A percentile compares a stretch with the other conserved stretches of the same genome.
phyloP scores from a whole-genome alignment of 1,139 yeast species.

The Kodamaea sp. region DNA sequence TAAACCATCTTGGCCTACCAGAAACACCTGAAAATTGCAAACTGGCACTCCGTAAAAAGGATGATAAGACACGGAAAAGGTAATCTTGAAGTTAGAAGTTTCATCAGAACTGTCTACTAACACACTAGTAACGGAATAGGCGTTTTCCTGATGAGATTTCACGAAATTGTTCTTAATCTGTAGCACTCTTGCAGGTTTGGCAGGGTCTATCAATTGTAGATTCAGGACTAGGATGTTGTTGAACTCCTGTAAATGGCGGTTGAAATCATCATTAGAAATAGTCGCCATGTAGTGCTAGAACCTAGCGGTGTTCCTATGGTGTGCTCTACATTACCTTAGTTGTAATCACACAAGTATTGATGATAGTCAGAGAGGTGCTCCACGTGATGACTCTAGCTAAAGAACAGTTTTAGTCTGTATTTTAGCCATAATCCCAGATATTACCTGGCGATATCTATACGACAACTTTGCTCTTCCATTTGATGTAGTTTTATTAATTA shows the following conservation, averaged over 20 bases:
- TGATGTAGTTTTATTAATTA: no score
- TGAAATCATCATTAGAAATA: constrained; percentile 19
- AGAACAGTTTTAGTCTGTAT: no score
- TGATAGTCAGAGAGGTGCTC: no score
- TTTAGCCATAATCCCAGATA: no score
- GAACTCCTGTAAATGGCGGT: constrained; percentile 16
- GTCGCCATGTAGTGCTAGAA: no score
- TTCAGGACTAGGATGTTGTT: constrained; percentile 10
- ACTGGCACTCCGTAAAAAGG: constrained; percentile 36
- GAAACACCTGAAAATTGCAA: constrained; percentile 23
- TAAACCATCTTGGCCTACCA: not conserved
- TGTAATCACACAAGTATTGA: no score
- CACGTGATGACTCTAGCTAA: no score
- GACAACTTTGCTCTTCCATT: no score
- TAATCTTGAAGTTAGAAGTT: constrained; percentile 5
- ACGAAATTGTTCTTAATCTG: constrained; percentile 3
- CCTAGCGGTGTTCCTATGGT: no score
- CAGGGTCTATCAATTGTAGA: constrained; percentile 3
- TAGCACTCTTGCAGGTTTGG: not conserved
- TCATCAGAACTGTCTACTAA: not conserved
- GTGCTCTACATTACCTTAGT: no score
- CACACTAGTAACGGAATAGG: constrained; percentile 3
- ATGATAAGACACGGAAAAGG: constrained; percentile 33
- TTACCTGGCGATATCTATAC: no score
- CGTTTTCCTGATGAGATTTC: not conserved